Conservation (phyloP, 805 yeast genomes). For the Hanseniaspora singularis region DNA sequence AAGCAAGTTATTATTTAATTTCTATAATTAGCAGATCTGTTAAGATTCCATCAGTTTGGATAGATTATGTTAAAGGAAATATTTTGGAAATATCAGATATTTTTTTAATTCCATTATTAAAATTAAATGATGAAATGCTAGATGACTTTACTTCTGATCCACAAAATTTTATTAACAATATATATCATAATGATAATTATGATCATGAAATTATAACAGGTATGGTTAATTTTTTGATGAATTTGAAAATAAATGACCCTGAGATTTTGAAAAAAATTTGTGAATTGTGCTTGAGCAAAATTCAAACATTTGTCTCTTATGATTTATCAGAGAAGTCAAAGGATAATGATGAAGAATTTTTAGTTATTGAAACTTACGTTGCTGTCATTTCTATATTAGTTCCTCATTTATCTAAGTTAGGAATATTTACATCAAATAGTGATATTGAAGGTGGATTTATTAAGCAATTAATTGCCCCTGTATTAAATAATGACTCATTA, state of each 20-base stretch:
- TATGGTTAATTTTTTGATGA: slow-evolving; percentile 7
- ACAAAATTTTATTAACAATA: slow-evolving; percentile 10
- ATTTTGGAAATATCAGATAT: slow-evolving; percentile 3
- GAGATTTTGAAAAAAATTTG: background rate
- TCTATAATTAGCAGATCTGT: slow-evolving; percentile 16
- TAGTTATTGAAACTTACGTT: slow-evolving; percentile 1
- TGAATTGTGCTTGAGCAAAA: slow-evolving; percentile 1
- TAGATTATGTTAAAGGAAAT: slow-evolving; percentile 1
- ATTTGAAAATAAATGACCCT: slow-evolving; percentile 4
- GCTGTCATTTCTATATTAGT: slow-evolving; percentile 6
- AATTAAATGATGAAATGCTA: slow-evolving; percentile 2
- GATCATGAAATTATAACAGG: slow-evolving; percentile 14
- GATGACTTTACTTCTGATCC: slow-evolving; percentile 13
- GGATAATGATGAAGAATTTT: background rate
- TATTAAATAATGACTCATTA: slow-evolving; percentile 7
- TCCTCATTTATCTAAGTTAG: background rate
- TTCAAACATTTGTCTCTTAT: background rate
- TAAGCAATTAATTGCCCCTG: background rate
- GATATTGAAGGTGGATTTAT: slow-evolving; percentile 12
- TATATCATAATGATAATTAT: slow-evolving; percentile 11
- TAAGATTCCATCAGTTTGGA: slow-evolving; percentile 1
- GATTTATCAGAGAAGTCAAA: no score
- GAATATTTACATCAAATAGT: background rate
- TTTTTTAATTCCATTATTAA: slow-evolving; percentile 10
- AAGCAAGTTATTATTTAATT: slow-evolving; percentile 4